Percentiles rank a stretch among this genome's conserved stretches.
phyloP scores from a whole-genome alignment of 176 grass and related monocot genomes.

The Paspalum notatum region DNA sequence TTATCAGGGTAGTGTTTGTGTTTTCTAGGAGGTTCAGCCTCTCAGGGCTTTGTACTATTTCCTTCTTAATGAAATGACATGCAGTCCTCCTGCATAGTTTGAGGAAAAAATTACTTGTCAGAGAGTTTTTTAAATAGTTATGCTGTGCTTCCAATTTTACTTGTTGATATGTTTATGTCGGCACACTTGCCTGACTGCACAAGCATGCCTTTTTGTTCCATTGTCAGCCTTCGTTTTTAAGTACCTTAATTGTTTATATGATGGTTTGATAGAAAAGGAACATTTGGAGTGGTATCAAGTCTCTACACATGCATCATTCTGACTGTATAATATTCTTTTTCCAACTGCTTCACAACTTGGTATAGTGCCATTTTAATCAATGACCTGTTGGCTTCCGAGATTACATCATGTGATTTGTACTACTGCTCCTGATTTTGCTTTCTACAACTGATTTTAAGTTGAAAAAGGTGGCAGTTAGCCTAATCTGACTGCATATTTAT shows the following conservation, averaged over 20 bases:
- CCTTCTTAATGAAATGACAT: too few relatives aligned
- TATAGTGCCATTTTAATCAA: constrained; percentile 5
- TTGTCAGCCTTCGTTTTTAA: constrained; percentile 26
- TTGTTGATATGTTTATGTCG: constrained; percentile 12
- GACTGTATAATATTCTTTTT: constrained; percentile 11
- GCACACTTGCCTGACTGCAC: neutral
- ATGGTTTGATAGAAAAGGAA: constrained; percentile 27
- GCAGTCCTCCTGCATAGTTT: too few relatives aligned
- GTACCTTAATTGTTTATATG: constrained; percentile 15
- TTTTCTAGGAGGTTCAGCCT: too few relatives aligned
- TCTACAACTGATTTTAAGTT: constrained; percentile 35
- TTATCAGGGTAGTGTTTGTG: too few relatives aligned
- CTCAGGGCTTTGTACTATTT: too few relatives aligned
- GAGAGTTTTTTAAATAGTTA: constrained; percentile 1
- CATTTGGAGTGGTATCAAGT: constrained; percentile 26
- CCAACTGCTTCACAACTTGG: neutral
- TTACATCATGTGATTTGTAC: neutral
- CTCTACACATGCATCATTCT: constrained; percentile 11
- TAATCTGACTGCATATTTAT: constrained; percentile 40
- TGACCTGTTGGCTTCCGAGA: neutral
- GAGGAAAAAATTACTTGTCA: neutral
- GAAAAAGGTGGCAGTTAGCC: constrained; percentile 2
- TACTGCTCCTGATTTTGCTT: constrained; percentile 8
- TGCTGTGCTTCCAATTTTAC: constrained; percentile 17
- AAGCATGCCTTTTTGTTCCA: neutral